These are phyloP conservation scores for Melaleuca quinquenervia DNA, from an alignment of 345 rosid species.

Conservation along the genomic window DNA sequence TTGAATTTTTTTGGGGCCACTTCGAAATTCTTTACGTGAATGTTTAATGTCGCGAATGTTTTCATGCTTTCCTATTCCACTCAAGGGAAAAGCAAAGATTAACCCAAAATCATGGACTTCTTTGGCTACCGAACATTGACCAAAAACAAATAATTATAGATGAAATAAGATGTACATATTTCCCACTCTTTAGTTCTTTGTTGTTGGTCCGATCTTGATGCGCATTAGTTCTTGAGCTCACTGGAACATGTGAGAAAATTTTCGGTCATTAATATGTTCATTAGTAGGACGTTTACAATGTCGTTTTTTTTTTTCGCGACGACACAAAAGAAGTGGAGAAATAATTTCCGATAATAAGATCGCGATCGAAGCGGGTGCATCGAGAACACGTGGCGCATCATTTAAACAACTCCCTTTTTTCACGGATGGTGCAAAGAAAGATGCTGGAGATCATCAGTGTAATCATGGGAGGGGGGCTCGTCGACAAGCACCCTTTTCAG, in stretches of 20 bases:
- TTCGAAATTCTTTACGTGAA: too few species aligned
- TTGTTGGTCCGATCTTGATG: too few species aligned
- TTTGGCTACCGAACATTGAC: too few species aligned
- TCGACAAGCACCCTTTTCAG: too few species aligned
- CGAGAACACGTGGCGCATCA: neutral
- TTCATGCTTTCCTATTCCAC: neutral
- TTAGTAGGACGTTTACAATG: too few species aligned
- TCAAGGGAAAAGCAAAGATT: neutral
- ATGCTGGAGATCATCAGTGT: neutral
- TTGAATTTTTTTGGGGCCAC: too few species aligned
- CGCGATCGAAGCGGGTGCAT: rapidly evolving
- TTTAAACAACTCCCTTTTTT: neutral
- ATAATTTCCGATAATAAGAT: neutral
- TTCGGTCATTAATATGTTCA: too few species aligned
- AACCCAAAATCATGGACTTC: neutral
- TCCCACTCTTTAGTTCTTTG: too few species aligned
- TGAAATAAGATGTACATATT: too few species aligned
- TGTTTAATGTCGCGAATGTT: neutral
- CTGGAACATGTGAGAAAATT: neutral
- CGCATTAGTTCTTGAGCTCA: neutral
- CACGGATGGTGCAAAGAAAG: neutral
- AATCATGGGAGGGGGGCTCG: neutral
- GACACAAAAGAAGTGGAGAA: neutral
- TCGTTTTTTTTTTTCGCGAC: too few species aligned
- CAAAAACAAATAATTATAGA: too few species aligned